Evolutionary conservation across 1,284 basidiomycete species (phyloP), one percentile per base, ranked within the genome.

Genomic region (Peniophora sp.): DNA sequence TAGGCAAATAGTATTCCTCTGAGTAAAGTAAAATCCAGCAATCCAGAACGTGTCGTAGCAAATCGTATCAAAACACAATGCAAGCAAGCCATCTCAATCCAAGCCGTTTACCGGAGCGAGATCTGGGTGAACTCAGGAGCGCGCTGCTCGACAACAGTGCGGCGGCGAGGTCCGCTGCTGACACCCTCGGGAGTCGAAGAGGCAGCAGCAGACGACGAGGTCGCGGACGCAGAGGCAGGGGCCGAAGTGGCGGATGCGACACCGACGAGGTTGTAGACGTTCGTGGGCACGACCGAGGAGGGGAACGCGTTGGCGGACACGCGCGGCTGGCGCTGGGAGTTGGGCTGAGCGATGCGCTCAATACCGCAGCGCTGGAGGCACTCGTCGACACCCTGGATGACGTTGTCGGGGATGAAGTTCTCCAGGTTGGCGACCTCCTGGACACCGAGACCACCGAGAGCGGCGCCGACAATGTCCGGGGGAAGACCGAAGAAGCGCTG

Each of bases 371-470:
- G 44, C 44, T 45, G 44, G 5, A 45, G 44, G 23, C 44, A 45
- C 23, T 45, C 44, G n/a, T 45, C 44, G 23, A 45, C 44, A 24
- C 44, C 44, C 3, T 20, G 44, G 17, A 25, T 25, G 44, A 45
- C 44, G 23, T 45, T 45, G 22, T 45, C 44, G 23, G 44, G 44
- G 20, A 45, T 45, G n/a, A 5, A 22, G 6, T 9, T 35, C 44
- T 63, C 63, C 36, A 65, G 55, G 2, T 52, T 55, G 1, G 51
- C 58, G 14, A 66, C 56, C 41, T 61, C 52, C 49, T 61, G 56
- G 14, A 65, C 56, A n/a, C 63, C 63, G 25, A 64, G 47, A 49
- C 55, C 60, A 41, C 62, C 64, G 12, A 65, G 52, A 10, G 62
- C 51, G 2, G 63, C 63, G 23, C 51, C 56, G 34, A 65, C 55